A percentile compares a stretch with the other conserved stretches of the same genome.
Evolutionary conservation across 345 rosid species (phyloP).

Genomic region (Clausena lansium): DNA sequence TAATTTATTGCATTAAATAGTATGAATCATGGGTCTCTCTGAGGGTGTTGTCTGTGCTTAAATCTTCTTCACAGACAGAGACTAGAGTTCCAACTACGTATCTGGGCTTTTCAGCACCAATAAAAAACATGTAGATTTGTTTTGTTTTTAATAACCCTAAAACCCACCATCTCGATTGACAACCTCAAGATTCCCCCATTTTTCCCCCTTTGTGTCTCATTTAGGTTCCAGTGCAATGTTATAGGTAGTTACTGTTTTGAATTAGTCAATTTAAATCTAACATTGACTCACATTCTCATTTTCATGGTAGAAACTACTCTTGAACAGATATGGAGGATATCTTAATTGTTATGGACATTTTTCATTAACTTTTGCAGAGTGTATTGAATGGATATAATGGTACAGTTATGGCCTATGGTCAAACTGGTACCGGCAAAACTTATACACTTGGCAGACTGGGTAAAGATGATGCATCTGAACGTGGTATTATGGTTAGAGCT

Average conservation of each 20-base stretch:
- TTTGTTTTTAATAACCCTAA: too few relatives aligned
- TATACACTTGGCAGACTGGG: conserved; percentile 84
- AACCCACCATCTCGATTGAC: too few relatives aligned
- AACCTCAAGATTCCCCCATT: too few relatives aligned
- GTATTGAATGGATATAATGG: conserved; percentile 93
- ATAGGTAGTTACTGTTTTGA: too few relatives aligned
- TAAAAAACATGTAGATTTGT: too few relatives aligned
- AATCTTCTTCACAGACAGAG: too few relatives aligned
- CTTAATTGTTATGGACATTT: conserved; percentile 10
- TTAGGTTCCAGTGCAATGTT: too few relatives aligned
- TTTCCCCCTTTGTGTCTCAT: too few relatives aligned
- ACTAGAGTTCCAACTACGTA: neutral
- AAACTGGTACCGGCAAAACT: conserved; percentile 94
- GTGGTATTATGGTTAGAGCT: conserved; percentile 93
- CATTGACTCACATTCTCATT: too few relatives aligned
- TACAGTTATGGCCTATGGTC: conserved; percentile 97
- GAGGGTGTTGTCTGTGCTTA: neutral
- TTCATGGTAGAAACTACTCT: too few relatives aligned
- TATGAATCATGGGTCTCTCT: neutral
- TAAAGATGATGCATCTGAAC: conserved; percentile 80
- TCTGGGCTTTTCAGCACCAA: neutral
- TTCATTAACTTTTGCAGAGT: conserved; percentile 53
- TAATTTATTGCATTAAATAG: neutral
- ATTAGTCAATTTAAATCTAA: too few relatives aligned
- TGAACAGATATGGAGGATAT: too few relatives aligned